Evolutionary conservation across 257 asterid species (phyloP).

Genomic region (Solanum virginianum): DNA sequence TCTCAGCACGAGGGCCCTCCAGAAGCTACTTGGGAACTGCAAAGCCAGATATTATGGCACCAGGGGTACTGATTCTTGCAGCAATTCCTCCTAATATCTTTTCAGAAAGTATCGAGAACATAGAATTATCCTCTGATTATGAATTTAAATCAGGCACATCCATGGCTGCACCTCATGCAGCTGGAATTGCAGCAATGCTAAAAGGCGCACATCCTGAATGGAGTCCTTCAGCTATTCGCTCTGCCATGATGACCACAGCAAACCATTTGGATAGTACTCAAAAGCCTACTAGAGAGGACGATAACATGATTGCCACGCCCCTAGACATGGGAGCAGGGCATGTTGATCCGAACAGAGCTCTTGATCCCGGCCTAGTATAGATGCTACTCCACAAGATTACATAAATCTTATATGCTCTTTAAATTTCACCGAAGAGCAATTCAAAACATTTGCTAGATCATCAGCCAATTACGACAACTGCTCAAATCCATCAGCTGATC

Average conservation of each 20-base stretch:
- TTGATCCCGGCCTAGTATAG: conserved; percentile 12
- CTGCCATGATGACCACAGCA: not conserved
- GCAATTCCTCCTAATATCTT: not conserved
- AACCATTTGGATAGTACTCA: not conserved
- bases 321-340: conserved; percentile 3
- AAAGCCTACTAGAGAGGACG: not conserved
- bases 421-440: not conserved
- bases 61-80: not conserved
- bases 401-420: conserved; percentile 7
- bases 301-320: not conserved
- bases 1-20: not conserved
- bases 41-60: conserved; percentile 1
- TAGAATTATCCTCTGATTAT: not conserved
- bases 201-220: not conserved
- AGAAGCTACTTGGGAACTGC: not conserved
- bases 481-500: conserved; percentile 1
- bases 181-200: not conserved
- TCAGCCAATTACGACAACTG: not conserved
- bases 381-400: conserved; percentile 1
- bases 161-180: not conserved
- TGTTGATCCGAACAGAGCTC: not conserved
- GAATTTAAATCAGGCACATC: not conserved
- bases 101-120: not conserved
- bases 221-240: not conserved
- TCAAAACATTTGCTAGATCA: not conserved